Percentiles rank a stretch among this genome's conserved stretches.
Conservation (phyloP, 2,329 filamentous ascomycete species). For the Aaosphaeria arxii region DNA sequence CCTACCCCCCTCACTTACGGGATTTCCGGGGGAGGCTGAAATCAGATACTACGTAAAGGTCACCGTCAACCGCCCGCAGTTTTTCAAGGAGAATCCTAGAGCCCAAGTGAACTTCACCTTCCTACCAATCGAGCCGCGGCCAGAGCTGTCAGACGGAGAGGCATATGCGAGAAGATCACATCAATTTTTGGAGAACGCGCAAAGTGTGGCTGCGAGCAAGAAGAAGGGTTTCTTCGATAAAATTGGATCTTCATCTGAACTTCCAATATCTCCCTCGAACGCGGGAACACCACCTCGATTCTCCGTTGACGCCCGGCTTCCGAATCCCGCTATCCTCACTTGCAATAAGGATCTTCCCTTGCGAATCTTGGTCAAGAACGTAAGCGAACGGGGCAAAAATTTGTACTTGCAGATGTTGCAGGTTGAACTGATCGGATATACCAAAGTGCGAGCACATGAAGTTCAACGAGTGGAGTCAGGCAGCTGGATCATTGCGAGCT, state of each 20-base stretch:
- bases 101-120: slow-evolving; percentile 66
- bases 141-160: slow-evolving; percentile 66
- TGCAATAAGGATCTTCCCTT: slow-evolving; percentile 85
- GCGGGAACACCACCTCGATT: slow-evolving; percentile 49
- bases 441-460: slow-evolving; percentile 75
- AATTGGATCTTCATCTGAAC: slow-evolving; percentile 20
- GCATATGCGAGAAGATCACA: slow-evolving; percentile 76
- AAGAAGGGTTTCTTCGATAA: slow-evolving; percentile 61
- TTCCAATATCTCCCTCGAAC: slow-evolving; percentile 11
- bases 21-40: slow-evolving; percentile 82
- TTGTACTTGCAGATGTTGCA: slow-evolving; percentile 77
- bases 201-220: slow-evolving; percentile 28
- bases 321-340: slow-evolving; percentile 82
- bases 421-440: slow-evolving; percentile 77
- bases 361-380: slow-evolving; percentile 73
- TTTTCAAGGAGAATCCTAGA: slow-evolving; percentile 88
- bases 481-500: slow-evolving; percentile 73
- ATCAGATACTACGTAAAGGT: slow-evolving; percentile 94
- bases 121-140: slow-evolving; percentile 85
- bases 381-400: slow-evolving; percentile 65
- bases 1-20: slow-evolving; percentile 83
- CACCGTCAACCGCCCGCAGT: slow-evolving; percentile 83
- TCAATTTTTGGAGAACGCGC: slow-evolving; percentile 47
- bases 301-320: slow-evolving; percentile 78
- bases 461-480: slow-evolving; percentile 66